phyloP scores from a whole-genome alignment of 768 basidiomycete species.

The Lyophyllum semitale region DNA sequence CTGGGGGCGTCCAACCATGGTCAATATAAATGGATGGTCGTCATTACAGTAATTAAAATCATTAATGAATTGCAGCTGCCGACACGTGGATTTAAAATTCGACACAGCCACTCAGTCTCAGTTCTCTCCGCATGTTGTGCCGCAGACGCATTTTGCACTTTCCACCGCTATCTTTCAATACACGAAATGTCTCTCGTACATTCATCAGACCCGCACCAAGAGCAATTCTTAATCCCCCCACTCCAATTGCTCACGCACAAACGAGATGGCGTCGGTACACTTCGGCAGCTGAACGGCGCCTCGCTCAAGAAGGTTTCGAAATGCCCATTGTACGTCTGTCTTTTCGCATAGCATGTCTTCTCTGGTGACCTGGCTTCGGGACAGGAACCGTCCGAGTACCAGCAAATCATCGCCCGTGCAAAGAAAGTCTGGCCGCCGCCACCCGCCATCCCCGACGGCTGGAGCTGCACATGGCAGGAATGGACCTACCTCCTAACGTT shows the following conservation, averaged over 20 bases:
- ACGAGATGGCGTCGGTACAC: neutral
- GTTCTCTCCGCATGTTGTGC: conserved; percentile 4
- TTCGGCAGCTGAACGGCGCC: neutral
- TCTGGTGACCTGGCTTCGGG: neutral
- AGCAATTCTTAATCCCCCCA: neutral
- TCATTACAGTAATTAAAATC: too few species aligned
- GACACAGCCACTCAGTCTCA: conserved; percentile 9
- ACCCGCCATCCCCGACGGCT: conserved; percentile 24
- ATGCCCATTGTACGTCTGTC: conserved; percentile 7
- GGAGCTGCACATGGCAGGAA: conserved; percentile 30
- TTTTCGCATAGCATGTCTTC: too few species aligned
- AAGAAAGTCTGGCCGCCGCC: conserved; percentile 26
- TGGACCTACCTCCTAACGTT: conserved; percentile 32
- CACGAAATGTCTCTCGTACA: neutral
- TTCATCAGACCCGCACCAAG: neutral
- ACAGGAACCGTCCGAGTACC: conserved; percentile 3
- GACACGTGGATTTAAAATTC: too few species aligned
- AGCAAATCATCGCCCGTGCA: conserved; percentile 19
- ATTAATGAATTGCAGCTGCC: too few species aligned
- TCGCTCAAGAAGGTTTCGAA: neutral
- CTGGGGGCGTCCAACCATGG: conserved; percentile 15
- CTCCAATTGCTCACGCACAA: neutral
- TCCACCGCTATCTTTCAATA: neutral
- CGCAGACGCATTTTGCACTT: conserved; percentile 4
- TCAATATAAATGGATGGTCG: too few species aligned